These are phyloP conservation scores for Cichorium intybus DNA, from an alignment of 140 eudicot genomes.

Conservation along the genomic window DNA sequence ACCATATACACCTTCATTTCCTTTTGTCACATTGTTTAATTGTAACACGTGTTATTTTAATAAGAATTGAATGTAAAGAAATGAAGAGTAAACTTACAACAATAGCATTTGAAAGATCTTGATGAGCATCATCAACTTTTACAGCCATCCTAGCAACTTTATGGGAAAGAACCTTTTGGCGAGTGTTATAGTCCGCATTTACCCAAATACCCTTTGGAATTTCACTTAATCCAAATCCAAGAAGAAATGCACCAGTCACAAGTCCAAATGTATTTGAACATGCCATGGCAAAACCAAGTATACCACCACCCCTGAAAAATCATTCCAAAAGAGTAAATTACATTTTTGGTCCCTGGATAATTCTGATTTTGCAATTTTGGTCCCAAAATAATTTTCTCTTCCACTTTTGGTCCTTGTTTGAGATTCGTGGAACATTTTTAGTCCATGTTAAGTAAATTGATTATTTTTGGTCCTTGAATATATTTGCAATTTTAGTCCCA, in stretches of 20 bases:
- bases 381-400: too few species aligned
- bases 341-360: too few species aligned
- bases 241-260: slow-evolving; percentile 91
- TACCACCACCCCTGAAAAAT: slow-evolving; percentile 66
- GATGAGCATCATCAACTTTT: slow-evolving; percentile 94
- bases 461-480: too few species aligned
- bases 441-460: too few species aligned
- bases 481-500: too few species aligned
- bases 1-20: too few species aligned
- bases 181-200: slow-evolving; percentile 62
- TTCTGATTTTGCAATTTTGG: too few species aligned
- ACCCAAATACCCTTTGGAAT: slow-evolving; percentile 88
- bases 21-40: too few species aligned
- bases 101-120: slow-evolving; percentile 83
- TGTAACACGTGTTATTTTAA: not conserved
- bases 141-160: slow-evolving; percentile 87
- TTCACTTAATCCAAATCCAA: slow-evolving; percentile 93
- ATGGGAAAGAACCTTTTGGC: slow-evolving; percentile 82
- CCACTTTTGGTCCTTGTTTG: too few species aligned
- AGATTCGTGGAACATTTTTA: too few species aligned
- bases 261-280: slow-evolving; percentile 98
- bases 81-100: slow-evolving; percentile 53
- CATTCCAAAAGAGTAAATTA: not conserved
- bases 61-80: not conserved
- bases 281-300: slow-evolving; percentile 91